Conservation (phyloP, 768 basidiomycete genomes). For the Trametes cingulata region DNA sequence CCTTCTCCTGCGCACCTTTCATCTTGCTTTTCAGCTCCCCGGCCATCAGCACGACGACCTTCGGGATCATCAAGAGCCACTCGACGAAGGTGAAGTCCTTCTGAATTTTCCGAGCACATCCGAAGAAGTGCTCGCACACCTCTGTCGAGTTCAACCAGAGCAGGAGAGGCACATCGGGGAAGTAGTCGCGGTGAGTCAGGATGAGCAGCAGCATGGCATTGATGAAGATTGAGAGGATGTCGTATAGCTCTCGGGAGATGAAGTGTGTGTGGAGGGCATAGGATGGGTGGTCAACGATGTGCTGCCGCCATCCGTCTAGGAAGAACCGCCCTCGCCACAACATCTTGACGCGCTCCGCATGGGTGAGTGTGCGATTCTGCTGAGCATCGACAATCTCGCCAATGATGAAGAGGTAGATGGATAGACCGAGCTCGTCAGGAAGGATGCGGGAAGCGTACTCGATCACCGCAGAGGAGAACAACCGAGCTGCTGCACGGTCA, state of each 20-base stretch:
- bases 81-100: slow-evolving; percentile 9
- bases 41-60: neutral
- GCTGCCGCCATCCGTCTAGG: slow-evolving; percentile 21
- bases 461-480: slow-evolving; percentile 38
- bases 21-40: neutral
- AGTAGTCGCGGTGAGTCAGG: slow-evolving; percentile 34
- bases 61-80: neutral
- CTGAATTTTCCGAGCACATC: neutral
- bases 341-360: slow-evolving; percentile 23
- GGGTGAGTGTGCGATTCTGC: slow-evolving; percentile 26
- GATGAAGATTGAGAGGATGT: slow-evolving; percentile 6
- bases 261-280: neutral
- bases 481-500: slow-evolving; percentile 40
- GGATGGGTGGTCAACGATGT: slow-evolving; percentile 24
- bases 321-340: slow-evolving; percentile 24
- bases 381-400: slow-evolving; percentile 29
- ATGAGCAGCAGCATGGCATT: neutral
- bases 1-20: slow-evolving; percentile 1
- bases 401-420: slow-evolving; percentile 40
- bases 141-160: slow-evolving; percentile 3
- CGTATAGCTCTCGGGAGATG: neutral
- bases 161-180: slow-evolving; percentile 27
- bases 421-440: slow-evolving; percentile 30
- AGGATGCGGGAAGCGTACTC: slow-evolving; percentile 27
- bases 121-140: slow-evolving; percentile 4